These are phyloP conservation scores for Papilionanthe hybrid DNA, from an alignment of 116 monocot species.

Conservation along the genomic window DNA sequence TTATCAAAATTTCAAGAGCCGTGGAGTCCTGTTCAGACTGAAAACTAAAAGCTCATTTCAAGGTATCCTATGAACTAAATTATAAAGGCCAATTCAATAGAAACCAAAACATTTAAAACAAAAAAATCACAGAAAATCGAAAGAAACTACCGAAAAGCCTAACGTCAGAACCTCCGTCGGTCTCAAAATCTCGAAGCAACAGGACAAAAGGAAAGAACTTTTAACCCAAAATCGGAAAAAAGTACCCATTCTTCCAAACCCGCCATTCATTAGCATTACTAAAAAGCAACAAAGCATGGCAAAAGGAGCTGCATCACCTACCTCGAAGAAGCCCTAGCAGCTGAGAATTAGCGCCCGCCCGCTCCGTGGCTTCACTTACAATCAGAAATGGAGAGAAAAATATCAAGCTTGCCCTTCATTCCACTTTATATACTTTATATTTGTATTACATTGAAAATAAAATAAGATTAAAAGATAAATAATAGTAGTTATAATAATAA, in stretches of 20 bases:
- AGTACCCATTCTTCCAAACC: neutral
- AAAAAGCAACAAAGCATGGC: neutral
- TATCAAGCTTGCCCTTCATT: neutral
- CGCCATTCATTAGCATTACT: neutral
- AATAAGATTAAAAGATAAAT: neutral
- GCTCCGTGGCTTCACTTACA: no score
- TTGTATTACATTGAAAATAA: neutral
- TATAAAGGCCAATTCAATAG: neutral
- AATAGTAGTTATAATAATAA: constrained; percentile 1
- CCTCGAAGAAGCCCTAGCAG: constrained; percentile 6
- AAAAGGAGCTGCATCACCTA: neutral
- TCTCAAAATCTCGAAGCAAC: neutral
- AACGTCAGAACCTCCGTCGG: neutral
- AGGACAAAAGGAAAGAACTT: neutral
- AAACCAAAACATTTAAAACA: neutral
- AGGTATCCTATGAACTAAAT: neutral
- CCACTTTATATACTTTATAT: neutral
- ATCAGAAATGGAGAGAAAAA: neutral
- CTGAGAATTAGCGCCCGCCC: neutral
- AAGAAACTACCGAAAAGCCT: neutral
- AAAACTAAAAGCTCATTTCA: neutral
- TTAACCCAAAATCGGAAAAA: neutral
- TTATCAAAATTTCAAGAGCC: neutral
- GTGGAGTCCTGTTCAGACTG: neutral
- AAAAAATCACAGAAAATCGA: neutral